Conservation (phyloP, 257 asterid genomes). For the Handroanthus guayacan region DNA sequence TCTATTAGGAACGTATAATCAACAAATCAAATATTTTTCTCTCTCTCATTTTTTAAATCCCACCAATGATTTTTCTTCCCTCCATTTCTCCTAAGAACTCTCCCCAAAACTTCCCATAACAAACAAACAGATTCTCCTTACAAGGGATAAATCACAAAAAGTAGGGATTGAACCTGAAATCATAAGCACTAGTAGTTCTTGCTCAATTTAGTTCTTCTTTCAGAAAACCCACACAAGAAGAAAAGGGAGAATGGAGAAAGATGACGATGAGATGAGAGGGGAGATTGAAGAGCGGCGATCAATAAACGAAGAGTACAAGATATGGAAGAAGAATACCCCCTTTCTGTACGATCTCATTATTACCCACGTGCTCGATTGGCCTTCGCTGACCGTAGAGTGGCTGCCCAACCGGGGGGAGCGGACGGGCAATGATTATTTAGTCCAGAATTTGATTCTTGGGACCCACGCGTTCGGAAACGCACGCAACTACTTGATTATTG, state of each 20-base stretch:
- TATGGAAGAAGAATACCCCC: conserved; percentile 76
- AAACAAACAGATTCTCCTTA: not conserved
- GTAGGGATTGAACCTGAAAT: not conserved
- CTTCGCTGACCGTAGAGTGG: conserved; percentile 75
- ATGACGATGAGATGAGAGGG: conserved; percentile 72
- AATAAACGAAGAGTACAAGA: conserved; percentile 75
- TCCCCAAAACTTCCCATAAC: conserved; percentile 14
- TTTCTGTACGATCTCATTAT: conserved; percentile 74
- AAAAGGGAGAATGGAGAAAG: conserved; percentile 53
- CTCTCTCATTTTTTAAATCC: not conserved
- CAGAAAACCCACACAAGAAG: not conserved
- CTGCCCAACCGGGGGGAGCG: conserved; percentile 73
- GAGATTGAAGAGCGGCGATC: conserved; percentile 67
- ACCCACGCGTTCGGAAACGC: conserved; percentile 76
- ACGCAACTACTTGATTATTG: conserved; percentile 74
- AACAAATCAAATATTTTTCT: no score
- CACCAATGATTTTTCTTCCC: conserved; percentile 24
- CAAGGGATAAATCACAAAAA: not conserved
- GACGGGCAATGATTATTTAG: conserved; percentile 76
- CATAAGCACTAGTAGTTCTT: not conserved
- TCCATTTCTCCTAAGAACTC: conserved; percentile 37
- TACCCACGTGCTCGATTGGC: conserved; percentile 75
- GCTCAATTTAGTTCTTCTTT: not conserved
- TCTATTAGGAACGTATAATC: no score
- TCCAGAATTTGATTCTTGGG: conserved; percentile 71